Evolutionary conservation across 164 flowering plant genomes (phyloP).

Genomic region (Santalum album): DNA sequence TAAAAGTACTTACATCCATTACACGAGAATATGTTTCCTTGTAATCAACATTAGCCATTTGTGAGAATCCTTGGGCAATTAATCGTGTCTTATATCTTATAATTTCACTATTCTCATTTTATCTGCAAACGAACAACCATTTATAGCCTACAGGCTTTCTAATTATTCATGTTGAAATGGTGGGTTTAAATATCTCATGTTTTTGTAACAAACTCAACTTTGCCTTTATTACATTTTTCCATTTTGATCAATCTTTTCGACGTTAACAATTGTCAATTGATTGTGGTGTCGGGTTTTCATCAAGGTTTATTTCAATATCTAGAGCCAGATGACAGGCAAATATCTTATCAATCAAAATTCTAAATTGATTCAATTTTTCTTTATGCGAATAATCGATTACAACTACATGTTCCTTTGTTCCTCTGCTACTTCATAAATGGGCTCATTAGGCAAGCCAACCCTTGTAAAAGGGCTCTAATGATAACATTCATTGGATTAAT

Average conservation of each 20-base stretch:
- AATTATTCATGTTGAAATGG: not conserved
- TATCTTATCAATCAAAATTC: too few species aligned
- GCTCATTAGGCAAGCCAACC: too few species aligned
- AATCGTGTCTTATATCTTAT: not conserved
- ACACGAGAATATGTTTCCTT: too few species aligned
- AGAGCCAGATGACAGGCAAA: too few species aligned
- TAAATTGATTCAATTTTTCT: too few species aligned
- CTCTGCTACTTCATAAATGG: too few species aligned
- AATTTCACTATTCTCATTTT: not conserved
- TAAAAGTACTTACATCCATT: too few species aligned
- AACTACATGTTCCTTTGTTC: too few species aligned
- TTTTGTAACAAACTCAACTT: not conserved
- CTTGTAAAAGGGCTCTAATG: too few species aligned
- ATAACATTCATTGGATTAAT: too few species aligned
- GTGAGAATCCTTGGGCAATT: not conserved
- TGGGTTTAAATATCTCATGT: too few species aligned
- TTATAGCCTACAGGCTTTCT: not conserved
- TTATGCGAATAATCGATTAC: too few species aligned
- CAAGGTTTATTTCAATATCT: not conserved
- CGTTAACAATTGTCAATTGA: not conserved
- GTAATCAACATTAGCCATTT: not conserved
- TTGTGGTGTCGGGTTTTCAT: not conserved
- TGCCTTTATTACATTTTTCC: not conserved
- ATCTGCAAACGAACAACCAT: not conserved
- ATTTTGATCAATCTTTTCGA: not conserved